Evolutionary conservation across 129 eudicot genomes (phyloP), one percentile per base, ranked within the genome.

Genomic region (Mikania micrantha): DNA sequence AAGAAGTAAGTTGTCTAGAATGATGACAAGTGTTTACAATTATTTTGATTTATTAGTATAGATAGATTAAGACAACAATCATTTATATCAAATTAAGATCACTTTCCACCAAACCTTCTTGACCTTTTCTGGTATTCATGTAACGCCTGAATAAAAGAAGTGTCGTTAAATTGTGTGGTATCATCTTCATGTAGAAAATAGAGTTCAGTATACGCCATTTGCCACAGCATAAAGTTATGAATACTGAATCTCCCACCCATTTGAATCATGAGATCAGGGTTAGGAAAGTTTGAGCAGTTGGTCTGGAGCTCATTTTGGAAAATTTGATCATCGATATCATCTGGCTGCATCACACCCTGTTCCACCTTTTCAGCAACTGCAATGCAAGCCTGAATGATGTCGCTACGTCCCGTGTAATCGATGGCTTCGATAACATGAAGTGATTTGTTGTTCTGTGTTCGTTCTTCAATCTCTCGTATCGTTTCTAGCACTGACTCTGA

Each of bases 71-170:
- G 49, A 42, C 15, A 19, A 42, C 49, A 15, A 42, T 13, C 12
- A 42, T 8, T 10, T 39, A 1, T 8, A 9, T 1, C 4, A 40
- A 9, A 39, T n/a, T n/a, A n/a, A 5, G 0, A 3, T 50, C n/a
- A 50, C 29, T 8, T 67, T 29, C 72, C 71, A 66, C 72, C 72
- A 67, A 48, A 67, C 19, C 72, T 45, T 67, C 72, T 67, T 12
- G 38, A 31, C 49, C 72, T 67, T 35, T 20, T 49, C 45, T 32
- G 61, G 15, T 67, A 49, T 17, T 1, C 47, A 4, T 67, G 8
- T 49, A 67, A 49, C 13, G 34, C 61, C 72, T 67, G 34, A n/a
- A 67, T 12, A 67, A 67, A 48, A 32, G 19, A 19, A 0, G 12
- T 35, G 48, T 67, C 49, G 47, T 48, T 67, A 49, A 67, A 67